Base-by-base conservation (phyloP, 805 yeast species). In the Blastobotrys americana region DNA sequence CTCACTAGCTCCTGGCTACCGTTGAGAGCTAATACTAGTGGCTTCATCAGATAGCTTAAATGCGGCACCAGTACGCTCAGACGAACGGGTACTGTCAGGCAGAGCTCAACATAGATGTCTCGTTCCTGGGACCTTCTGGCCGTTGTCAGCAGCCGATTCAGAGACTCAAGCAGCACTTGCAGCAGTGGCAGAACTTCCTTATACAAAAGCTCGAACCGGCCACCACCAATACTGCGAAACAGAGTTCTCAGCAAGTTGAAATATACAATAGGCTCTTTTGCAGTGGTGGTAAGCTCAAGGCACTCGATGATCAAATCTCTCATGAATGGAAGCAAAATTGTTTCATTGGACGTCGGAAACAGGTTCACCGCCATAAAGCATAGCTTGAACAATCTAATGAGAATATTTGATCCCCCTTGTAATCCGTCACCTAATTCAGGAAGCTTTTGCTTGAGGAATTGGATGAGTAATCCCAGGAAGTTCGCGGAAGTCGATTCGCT, bases 311-410 rank as follows among this genome's bases (percentile, higher is more conserved):
- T 88, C 55, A 94, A 69, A 48, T 83, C 80, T 58, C 85, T 83
- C 57, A 93, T 72, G 58, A 93, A 95, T 1, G 97, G 97, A 37
- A 89, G 68, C 5, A 93, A 73, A 4, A 93, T 96, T 46, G 77
- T 70, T 64, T 94, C 98, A 59, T 93, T 94, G 2, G 83, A 77
- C 0, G 61, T 50, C 0, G 97, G 97, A 60, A 88, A 90, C 41
- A 90, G 68, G 55, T 87, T 90, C 3, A 93, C 97, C 2, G 96
- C 88, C 95, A 90, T 87, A 64, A 93, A 90, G 55, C 96, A 87
- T 34, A 93, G 69, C 63, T 89, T 90, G 76, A 88, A 93, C 35
- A 94, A 68, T 46, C 97, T 71, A 18, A 88, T 84, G 52, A 93
- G 66, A 44, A 93, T 82, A 55, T 84, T 85, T 0, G 95, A 79